phyloP scores from a whole-genome alignment of 441 rosid species.

The Erodium texanum region DNA sequence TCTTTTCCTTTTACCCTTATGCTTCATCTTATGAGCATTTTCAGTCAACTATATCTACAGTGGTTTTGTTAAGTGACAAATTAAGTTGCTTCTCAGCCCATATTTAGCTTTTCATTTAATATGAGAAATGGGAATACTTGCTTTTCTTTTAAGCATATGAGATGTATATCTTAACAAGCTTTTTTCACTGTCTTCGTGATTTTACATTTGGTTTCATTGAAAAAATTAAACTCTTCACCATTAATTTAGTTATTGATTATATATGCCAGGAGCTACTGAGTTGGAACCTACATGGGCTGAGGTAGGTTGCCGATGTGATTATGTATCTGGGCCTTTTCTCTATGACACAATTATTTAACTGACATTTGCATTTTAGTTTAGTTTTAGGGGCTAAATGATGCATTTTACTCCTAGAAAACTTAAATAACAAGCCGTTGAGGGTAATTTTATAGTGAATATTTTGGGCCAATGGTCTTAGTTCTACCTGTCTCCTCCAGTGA shows the following conservation, averaged over 20 bases:
- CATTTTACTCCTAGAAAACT: background rate
- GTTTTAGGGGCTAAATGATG: background rate
- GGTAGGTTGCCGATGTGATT: conserved; percentile 27
- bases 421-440: background rate
- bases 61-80: background rate
- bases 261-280: conserved; percentile 59
- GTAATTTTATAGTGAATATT: background rate
- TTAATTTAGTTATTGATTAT: conserved; percentile 8
- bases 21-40: background rate
- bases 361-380: background rate
- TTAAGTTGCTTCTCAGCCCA: background rate
- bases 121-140: background rate
- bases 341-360: background rate
- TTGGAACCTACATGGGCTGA: conserved; percentile 77
- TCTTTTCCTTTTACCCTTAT: background rate
- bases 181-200: background rate
- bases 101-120: background rate
- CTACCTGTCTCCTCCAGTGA: too few species aligned
- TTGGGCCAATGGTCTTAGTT: background rate
- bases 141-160: background rate
- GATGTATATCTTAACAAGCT: background rate
- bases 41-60: background rate
- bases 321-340: background rate
- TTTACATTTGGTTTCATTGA: background rate
- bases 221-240: background rate